Base-by-base conservation (phyloP, 202 grass and related monocot genomes). In the Schoenoplectus triqueter region DNA sequence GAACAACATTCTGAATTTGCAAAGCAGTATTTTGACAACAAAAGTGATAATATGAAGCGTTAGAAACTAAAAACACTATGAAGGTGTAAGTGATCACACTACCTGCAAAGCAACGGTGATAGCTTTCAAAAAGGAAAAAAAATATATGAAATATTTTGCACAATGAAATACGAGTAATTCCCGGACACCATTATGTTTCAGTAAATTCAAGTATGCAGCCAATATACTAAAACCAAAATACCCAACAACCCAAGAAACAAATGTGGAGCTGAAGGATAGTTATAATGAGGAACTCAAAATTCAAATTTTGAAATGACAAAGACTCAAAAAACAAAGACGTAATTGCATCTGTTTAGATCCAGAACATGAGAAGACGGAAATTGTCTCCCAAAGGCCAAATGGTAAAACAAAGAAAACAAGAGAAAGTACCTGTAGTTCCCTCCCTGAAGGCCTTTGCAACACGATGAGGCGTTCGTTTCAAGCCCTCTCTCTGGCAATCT, bases 371-470 rank as follows among this genome's bases (percentile, higher is more conserved):
- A 78, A 51, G 54, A n/a, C 5, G 2, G 66, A 69, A 46, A 69
- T 2, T 31, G 31, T 31, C 31, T 31, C 31, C 31, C 31, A 31
- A 31, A 31, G 31, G 31, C 31, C 31, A 31, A 47, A 47, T 18
- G 40, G 15, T 7, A 71, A 31, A 7, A 14, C 48, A 55, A 75
- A 55, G 5, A 55, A 75, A 76, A 41, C 2, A 5, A 67, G 10
- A 1, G 6, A 2, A 15, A 15, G 56, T 84, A 98, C 96, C 93
- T 86, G 84, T 73, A 19, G 96, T 95, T 40, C 96, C 96, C 51
- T 98, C 93, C 69, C 85, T 92, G 84, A 98, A 95, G 84, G 93
- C 96, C 90, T 95, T 98, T 78, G 96, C 91, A 56, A 98, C 96
- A 64, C 96, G 96, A 83, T 92, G 92, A 50, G 96, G 96, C 51